Evolutionary conservation across 257 asterid species (phyloP).

Genomic region (Jaltomata sinuosa): DNA sequence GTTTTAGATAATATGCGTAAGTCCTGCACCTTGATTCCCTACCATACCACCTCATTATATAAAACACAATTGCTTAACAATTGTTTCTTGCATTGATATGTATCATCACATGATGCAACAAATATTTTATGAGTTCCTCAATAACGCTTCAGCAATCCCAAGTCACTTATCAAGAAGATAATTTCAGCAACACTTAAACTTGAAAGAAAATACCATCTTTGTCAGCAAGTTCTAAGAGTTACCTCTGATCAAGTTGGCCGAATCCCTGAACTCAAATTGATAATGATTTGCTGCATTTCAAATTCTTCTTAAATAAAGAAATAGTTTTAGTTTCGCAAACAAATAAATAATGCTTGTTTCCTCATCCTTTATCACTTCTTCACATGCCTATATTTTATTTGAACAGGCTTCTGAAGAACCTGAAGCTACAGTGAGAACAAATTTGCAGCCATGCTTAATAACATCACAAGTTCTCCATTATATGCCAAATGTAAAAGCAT

Average conservation of each 20-base stretch:
- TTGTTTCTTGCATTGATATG: neutral
- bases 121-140: neutral
- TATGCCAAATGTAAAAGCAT: neutral
- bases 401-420: constrained; percentile 66
- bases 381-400: neutral
- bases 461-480: neutral
- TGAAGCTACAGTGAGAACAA: constrained; percentile 34
- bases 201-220: neutral
- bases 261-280: neutral
- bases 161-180: neutral
- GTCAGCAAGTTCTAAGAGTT: neutral
- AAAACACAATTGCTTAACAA: neutral
- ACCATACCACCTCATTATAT: neutral
- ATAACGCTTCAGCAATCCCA: neutral
- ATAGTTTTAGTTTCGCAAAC: neutral
- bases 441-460: neutral
- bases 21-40: neutral
- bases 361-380: neutral
- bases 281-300: neutral
- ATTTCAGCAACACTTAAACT: neutral
- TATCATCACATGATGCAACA: neutral
- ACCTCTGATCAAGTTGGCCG: neutral
- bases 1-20: constrained; percentile 4
- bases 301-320: neutral
- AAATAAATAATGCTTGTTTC: neutral